These are phyloP conservation scores for Manihot esculenta DNA, from an alignment of 441 rosid genomes.

Conservation along the genomic window DNA sequence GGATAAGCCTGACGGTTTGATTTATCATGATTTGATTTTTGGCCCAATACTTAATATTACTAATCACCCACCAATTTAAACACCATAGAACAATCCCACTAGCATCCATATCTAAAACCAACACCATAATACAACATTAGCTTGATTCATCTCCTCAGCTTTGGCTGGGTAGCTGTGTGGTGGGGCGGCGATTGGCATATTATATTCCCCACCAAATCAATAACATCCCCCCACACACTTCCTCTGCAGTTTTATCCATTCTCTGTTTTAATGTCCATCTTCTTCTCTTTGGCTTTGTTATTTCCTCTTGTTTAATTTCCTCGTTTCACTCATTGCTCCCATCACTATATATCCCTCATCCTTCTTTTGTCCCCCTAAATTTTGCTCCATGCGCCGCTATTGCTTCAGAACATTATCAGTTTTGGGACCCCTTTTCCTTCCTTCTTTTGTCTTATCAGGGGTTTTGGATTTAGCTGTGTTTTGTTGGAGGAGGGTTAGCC, in stretches of 20 bases:
- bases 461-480: background rate
- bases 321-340: constrained; percentile 19
- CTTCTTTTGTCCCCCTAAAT: background rate
- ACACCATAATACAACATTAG: background rate
- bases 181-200: background rate
- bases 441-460: background rate
- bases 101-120: background rate
- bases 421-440: constrained; percentile 15
- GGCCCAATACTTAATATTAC: background rate
- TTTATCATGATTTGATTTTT: background rate
- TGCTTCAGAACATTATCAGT: constrained; percentile 1
- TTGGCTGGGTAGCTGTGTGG: background rate
- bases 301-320: background rate
- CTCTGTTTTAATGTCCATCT: background rate
- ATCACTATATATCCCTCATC: constrained; percentile 20
- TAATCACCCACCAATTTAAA: no score
- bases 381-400: constrained; percentile 23
- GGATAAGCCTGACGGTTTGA: constrained; percentile 24
- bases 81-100: background rate
- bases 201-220: background rate
- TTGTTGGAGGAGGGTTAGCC: background rate
- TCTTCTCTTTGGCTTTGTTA: background rate
- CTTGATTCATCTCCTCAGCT: background rate
- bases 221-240: background rate
- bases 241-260: no score